Conservation (phyloP, 2,329 filamentous ascomycete species). For the Zarea fungicola region DNA sequence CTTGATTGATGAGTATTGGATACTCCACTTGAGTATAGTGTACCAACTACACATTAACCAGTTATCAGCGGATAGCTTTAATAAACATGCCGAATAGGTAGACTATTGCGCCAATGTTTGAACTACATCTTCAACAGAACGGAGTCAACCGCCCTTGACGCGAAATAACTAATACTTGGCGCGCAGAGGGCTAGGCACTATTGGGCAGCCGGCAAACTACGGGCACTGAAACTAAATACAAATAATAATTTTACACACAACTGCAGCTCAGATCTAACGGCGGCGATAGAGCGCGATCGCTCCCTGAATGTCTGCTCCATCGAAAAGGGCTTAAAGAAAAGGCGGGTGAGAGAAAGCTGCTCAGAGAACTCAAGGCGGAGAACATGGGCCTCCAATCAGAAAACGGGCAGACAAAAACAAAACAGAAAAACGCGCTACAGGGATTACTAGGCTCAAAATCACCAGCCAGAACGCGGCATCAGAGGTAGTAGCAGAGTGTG, state of each 20-base stretch:
- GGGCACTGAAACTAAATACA: background rate
- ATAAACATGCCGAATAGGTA: no score
- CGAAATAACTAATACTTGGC: background rate
- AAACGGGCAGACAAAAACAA: slow-evolving; percentile 12
- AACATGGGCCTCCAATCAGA: slow-evolving; percentile 14
- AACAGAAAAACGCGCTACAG: slow-evolving; percentile 14
- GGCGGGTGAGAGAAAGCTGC: slow-evolving; percentile 2
- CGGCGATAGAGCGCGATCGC: slow-evolving; percentile 11
- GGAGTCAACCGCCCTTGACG: background rate
- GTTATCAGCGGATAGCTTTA: no score
- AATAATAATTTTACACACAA: background rate
- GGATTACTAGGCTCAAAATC: slow-evolving; percentile 7
- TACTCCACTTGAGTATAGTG: no score
- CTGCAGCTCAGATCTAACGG: slow-evolving; percentile 12
- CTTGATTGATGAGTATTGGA: no score
- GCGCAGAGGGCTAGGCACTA: background rate
- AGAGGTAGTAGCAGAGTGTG: slow-evolving; percentile 1
- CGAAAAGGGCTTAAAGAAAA: slow-evolving; percentile 4
- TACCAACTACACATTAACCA: no score
- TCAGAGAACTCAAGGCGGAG: background rate
- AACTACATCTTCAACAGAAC: background rate
- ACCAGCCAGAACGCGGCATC: slow-evolving; percentile 4
- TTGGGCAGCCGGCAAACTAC: background rate
- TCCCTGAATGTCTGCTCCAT: slow-evolving; percentile 8
- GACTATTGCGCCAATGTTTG: no score